A percentile compares a stretch with the other conserved stretches of the same genome.
phyloP scores from a whole-genome alignment of 2,329 filamentous ascomycete genomes.

The Alternaria angustiovoidea region DNA sequence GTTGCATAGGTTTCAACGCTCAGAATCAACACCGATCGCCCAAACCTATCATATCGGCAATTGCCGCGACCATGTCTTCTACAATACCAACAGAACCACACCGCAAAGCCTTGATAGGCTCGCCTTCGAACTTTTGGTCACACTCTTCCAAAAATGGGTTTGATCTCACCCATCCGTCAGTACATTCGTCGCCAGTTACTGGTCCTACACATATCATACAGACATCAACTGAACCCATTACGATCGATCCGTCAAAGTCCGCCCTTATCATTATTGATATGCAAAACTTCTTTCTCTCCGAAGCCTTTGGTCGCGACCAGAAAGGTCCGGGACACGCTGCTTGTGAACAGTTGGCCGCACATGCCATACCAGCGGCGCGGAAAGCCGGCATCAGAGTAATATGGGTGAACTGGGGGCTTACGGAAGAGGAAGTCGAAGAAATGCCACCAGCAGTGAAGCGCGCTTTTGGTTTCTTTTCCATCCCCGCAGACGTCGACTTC shows the following conservation, averaged over 20 bases:
- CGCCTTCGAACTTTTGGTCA: slow-evolving; percentile 55
- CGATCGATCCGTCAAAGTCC: slow-evolving; percentile 48
- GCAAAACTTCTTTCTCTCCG: slow-evolving; percentile 55
- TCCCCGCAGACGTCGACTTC: slow-evolving; percentile 26
- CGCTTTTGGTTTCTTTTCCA: slow-evolving; percentile 46
- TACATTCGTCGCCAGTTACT: slow-evolving; percentile 33
- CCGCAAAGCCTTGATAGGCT: slow-evolving; percentile 54
- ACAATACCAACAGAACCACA: slow-evolving; percentile 2
- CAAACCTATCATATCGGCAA: background rate
- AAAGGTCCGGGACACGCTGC: slow-evolving; percentile 34
- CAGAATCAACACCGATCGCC: background rate
- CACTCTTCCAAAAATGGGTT: slow-evolving; percentile 55
- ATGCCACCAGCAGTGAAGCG: slow-evolving; percentile 52
- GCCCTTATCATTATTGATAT: slow-evolving; percentile 55
- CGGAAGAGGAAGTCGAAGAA: slow-evolving; percentile 43
- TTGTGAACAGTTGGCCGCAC: slow-evolving; percentile 40
- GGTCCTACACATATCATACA: slow-evolving; percentile 26
- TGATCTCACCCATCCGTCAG: slow-evolving; percentile 55
- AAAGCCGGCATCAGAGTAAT: slow-evolving; percentile 51
- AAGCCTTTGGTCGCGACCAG: slow-evolving; percentile 30
- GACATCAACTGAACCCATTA: slow-evolving; percentile 39
- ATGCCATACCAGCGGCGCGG: slow-evolving; percentile 51
- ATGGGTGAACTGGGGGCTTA: slow-evolving; percentile 55
- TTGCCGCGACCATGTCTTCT: slow-evolving; percentile 10
- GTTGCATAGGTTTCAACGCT: background rate